A percentile compares a stretch with the other conserved stretches of the same genome.
phyloP scores from a whole-genome alignment of 2,329 filamentous ascomycete species.

The Ophiognomonia clavigignenti-juglandacearum region DNA sequence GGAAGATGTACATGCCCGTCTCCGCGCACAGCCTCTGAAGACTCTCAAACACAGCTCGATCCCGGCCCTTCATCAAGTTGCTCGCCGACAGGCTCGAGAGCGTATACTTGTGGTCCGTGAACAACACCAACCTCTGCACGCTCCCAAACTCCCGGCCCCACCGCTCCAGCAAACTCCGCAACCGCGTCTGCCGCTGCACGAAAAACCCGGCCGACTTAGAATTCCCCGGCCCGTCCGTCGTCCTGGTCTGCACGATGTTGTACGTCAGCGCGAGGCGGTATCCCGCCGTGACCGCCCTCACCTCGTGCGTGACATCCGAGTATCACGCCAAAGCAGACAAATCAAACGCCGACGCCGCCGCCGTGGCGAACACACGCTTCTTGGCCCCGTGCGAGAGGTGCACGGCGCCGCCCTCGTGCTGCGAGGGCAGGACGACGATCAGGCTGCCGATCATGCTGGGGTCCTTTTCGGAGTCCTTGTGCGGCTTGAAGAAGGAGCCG shows the following conservation, averaged over 20 bases:
- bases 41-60: slow-evolving; percentile 16
- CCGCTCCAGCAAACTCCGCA: slow-evolving; percentile 12
- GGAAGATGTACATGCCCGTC: slow-evolving; percentile 15
- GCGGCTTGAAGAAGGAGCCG: slow-evolving; percentile 40
- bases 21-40: slow-evolving; percentile 15
- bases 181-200: slow-evolving; percentile 9
- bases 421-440: slow-evolving; percentile 39
- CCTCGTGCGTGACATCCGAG: slow-evolving; percentile 43
- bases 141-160: slow-evolving; percentile 6
- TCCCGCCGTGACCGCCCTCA: slow-evolving; percentile 35
- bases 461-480: slow-evolving; percentile 40
- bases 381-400: slow-evolving; percentile 21
- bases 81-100: slow-evolving; percentile 17
- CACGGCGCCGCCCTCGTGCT: slow-evolving; percentile 38
- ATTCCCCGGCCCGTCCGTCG: no score
- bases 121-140: slow-evolving; percentile 10
- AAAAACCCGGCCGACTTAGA: slow-evolving; percentile 17
- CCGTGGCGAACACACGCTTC: slow-evolving; percentile 25
- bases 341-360: slow-evolving; percentile 24
- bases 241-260: slow-evolving; percentile 34
- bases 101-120: slow-evolving; percentile 22
- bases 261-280: slow-evolving; percentile 44
- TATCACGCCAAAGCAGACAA: slow-evolving; percentile 35
- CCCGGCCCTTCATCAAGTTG: slow-evolving; percentile 21
- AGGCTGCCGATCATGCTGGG: slow-evolving; percentile 42